A percentile compares a stretch with the other conserved stretches of the same genome.
phyloP scores from a whole-genome alignment of 306 rosid genomes.

The Cicer pinnatifidum region DNA sequence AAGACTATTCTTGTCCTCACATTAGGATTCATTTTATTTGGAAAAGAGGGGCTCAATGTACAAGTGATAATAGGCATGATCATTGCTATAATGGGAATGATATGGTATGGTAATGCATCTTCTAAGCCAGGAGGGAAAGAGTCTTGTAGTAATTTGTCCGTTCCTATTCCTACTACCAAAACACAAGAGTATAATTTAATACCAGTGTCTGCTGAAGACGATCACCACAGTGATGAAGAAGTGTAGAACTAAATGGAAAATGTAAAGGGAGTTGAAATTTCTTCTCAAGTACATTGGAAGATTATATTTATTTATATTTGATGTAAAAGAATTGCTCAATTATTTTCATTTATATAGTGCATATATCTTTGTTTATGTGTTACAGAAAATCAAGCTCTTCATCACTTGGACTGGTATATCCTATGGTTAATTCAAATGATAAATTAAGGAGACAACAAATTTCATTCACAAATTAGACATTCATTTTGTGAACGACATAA shows the following conservation, averaged over 20 bases:
- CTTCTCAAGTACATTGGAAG: constrained; percentile 14
- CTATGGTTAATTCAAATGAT: too few species aligned
- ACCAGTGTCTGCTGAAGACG: constrained; percentile 54
- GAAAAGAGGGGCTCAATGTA: constrained; percentile 71
- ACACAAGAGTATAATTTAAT: constrained; percentile 51
- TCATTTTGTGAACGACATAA: too few species aligned
- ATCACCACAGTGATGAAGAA: constrained; percentile 47
- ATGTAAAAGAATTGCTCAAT: constrained; percentile 36
- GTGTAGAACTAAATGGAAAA: constrained; percentile 46
- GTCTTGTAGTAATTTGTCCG: constrained; percentile 47
- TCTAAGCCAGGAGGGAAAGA: constrained; percentile 82
- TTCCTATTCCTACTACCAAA: constrained; percentile 50
- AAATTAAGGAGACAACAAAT: too few species aligned
- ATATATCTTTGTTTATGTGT: constrained; percentile 8
- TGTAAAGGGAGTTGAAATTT: constrained; percentile 24
- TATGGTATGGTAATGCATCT: constrained; percentile 85
- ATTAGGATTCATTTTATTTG: constrained; percentile 79
- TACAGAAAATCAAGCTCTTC: too few species aligned
- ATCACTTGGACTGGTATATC: too few species aligned
- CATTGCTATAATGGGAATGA: constrained; percentile 71
- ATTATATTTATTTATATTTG: constrained; percentile 39
- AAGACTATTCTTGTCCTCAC: constrained; percentile 76
- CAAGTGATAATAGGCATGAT: constrained; percentile 77
- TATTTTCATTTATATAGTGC: constrained; percentile 28
- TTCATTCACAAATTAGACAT: too few species aligned